Evolutionary conservation across 495 filamentous ascomycete species (phyloP).

Genomic region (Letharia columbiana): DNA sequence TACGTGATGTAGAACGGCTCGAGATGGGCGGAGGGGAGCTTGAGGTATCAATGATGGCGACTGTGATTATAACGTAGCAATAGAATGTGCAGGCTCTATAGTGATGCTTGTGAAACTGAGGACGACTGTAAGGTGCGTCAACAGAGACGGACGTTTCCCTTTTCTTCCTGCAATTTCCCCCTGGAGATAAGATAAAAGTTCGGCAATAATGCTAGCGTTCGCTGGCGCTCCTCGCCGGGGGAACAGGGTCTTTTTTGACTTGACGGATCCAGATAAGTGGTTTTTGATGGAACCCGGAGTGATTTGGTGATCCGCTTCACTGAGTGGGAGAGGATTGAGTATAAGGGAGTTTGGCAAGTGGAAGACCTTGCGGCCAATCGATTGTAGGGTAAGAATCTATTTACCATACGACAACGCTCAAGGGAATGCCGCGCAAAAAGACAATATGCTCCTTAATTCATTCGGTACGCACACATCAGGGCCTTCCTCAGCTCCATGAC

Average conservation of each 20-base stretch:
- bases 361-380: background rate
- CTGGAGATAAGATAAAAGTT: background rate
- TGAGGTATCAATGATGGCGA: conserved; percentile 24
- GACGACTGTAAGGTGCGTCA: background rate
- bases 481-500: background rate
- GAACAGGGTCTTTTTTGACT: too few relatives aligned
- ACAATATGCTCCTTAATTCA: background rate
- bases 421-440: background rate
- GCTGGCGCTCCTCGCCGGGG: too few relatives aligned
- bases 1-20: conserved; percentile 8
- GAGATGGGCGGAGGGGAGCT: conserved; percentile 15
- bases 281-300: too few relatives aligned
- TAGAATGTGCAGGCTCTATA: background rate
- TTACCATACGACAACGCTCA: background rate
- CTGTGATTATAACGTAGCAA: background rate
- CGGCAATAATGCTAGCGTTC: background rate
- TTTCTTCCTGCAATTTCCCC: background rate
- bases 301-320: too few relatives aligned
- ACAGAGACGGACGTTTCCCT: background rate
- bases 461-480: background rate
- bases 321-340: background rate
- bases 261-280: too few relatives aligned
- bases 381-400: background rate
- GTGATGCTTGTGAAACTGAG: background rate
- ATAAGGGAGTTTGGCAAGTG: background rate